phyloP scores from a whole-genome alignment of 805 yeast genomes.

The Kazachstania psychrophila region DNA sequence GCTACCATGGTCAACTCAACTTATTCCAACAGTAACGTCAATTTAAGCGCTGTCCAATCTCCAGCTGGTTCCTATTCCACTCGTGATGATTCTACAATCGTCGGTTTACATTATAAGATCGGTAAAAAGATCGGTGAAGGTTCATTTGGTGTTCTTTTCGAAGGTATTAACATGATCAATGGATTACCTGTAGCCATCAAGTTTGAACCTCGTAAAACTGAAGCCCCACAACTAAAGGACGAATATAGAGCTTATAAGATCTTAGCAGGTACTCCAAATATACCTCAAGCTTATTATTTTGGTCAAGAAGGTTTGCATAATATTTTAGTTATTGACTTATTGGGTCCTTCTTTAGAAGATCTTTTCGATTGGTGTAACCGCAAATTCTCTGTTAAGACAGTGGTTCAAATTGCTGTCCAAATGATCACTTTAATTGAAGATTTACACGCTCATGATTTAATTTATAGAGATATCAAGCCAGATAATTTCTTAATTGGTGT shows the following conservation, averaged over 20 bases:
- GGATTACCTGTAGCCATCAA: conserved; percentile 93
- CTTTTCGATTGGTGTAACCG: conserved; percentile 85
- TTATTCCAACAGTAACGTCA: neutral
- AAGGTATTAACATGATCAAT: conserved; percentile 86
- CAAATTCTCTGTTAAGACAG: conserved; percentile 60
- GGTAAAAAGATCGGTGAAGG: conserved; percentile 99
- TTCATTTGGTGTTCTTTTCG: conserved; percentile 94
- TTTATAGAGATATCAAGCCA: conserved; percentile 76
- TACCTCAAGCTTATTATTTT: conserved; percentile 76
- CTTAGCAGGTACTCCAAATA: conserved; percentile 57
- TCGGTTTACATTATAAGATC: conserved; percentile 91
- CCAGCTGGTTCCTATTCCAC: neutral
- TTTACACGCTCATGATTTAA: conserved; percentile 67
- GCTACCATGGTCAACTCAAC: neutral
- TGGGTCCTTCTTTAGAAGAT: conserved; percentile 77
- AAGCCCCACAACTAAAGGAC: conserved; percentile 76
- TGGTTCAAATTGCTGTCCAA: conserved; percentile 65
- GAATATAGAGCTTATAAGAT: conserved; percentile 73
- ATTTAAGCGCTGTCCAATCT: neutral
- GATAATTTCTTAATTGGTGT: conserved; percentile 57
- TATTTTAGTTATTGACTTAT: conserved; percentile 63
- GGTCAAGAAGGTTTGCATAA: conserved; percentile 82
- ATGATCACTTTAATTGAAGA: conserved; percentile 66
- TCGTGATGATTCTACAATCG: conserved; percentile 31
- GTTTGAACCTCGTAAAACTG: conserved; percentile 71